phyloP scores from a whole-genome alignment of 1,139 yeast genomes.

The Maudiozyma humilis region DNA sequence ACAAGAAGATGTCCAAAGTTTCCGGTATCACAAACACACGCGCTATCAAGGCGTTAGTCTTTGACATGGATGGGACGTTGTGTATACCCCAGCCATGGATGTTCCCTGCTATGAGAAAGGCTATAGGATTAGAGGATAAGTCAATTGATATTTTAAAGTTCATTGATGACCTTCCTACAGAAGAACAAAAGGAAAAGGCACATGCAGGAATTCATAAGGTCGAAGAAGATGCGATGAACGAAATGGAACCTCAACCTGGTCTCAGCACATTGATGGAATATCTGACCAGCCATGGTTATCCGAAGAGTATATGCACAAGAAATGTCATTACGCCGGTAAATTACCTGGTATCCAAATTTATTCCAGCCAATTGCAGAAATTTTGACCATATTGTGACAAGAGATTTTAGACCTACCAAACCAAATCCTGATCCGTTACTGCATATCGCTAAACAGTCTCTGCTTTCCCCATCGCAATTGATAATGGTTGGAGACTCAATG shows the following conservation, averaged over 20 bases:
- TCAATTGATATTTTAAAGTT: constrained; percentile 44
- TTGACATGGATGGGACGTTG: constrained; percentile 66
- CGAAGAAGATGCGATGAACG: constrained; percentile 49
- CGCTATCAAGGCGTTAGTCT: constrained; percentile 42
- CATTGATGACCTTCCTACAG: constrained; percentile 37
- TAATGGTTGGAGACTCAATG: constrained; percentile 65
- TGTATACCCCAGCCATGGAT: constrained; percentile 61
- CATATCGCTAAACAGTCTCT: constrained; percentile 45
- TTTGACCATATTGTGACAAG: constrained; percentile 51
- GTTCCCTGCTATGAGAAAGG: constrained; percentile 55
- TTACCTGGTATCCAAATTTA: constrained; percentile 38
- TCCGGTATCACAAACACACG: constrained; percentile 11
- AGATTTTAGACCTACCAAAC: constrained; percentile 56
- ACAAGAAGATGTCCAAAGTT: background rate
- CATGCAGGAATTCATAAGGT: constrained; percentile 40
- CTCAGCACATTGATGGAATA: constrained; percentile 30
- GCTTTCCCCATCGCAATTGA: constrained; percentile 36
- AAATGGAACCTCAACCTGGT: constrained; percentile 49
- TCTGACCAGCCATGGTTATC: constrained; percentile 32
- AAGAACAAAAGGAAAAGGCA: constrained; percentile 37
- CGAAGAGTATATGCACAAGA: constrained; percentile 53
- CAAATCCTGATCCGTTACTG: constrained; percentile 50
- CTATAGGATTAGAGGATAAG: constrained; percentile 40
- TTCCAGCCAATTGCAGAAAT: constrained; percentile 32
- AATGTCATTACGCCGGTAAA: constrained; percentile 43